Conservation (phyloP, 2,329 filamentous ascomycete species). For the Sclerotinia minor region DNA sequence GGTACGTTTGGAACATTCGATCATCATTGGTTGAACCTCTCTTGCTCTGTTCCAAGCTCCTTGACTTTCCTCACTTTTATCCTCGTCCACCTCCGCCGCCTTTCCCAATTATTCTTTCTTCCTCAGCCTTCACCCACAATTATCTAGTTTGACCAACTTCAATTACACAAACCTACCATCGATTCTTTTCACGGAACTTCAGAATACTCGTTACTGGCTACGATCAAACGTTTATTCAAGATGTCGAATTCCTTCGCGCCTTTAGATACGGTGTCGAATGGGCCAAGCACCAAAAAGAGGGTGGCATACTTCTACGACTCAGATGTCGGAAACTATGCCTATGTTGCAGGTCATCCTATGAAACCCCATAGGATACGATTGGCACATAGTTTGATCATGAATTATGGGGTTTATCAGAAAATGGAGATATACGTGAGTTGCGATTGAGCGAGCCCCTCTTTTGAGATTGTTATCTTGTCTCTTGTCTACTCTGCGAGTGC, state of each 20-base stretch:
- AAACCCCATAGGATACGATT: constrained; percentile 95
- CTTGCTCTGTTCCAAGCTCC: constrained; percentile 11
- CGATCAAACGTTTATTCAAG: constrained; percentile 31
- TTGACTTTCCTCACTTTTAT: constrained; percentile 10
- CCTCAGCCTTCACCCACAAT: not conserved
- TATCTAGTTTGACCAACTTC: not conserved
- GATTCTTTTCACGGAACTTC: not conserved
- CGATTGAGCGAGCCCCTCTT: constrained; percentile 13
- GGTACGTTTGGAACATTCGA: constrained; percentile 3
- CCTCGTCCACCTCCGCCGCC: constrained; percentile 4
- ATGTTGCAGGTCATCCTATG: constrained; percentile 96
- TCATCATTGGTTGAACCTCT: constrained; percentile 20
- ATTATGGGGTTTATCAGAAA: constrained; percentile 92
- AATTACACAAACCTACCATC: not conserved
- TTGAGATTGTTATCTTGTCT: not conserved
- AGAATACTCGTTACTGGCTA: not conserved
- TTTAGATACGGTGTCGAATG: constrained; percentile 50
- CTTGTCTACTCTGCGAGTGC: constrained; percentile 2
- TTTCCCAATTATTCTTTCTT: constrained; percentile 9
- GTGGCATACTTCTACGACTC: constrained; percentile 99
- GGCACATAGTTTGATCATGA: constrained; percentile 93
- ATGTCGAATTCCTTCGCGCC: constrained; percentile 47
- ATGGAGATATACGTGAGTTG: constrained; percentile 89
- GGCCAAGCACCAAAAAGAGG: constrained; percentile 65
- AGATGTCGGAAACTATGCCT: constrained; percentile 97